Conservation (phyloP, 2,329 filamentous ascomycete species). For the Zasmidium angulare region DNA sequence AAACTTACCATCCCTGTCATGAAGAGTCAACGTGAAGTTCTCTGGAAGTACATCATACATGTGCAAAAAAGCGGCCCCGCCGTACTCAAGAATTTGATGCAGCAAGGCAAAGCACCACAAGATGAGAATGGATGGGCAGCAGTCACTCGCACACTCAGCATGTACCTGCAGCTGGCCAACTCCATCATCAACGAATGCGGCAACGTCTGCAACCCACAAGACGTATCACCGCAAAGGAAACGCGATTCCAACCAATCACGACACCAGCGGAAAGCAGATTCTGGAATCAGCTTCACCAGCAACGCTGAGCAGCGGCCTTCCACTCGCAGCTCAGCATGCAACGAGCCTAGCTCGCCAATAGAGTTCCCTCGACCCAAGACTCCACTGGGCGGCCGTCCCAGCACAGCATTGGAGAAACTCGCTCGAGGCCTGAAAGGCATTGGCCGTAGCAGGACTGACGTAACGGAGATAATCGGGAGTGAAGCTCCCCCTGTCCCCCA, state of each 20-base stretch:
- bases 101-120: slow-evolving; percentile 50
- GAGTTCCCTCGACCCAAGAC: slow-evolving; percentile 35
- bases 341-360: slow-evolving; percentile 22
- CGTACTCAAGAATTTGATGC: slow-evolving; percentile 55
- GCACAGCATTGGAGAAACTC: slow-evolving; percentile 59
- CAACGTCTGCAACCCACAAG: slow-evolving; percentile 47
- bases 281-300: slow-evolving; percentile 60
- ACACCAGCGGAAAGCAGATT: slow-evolving; percentile 60
- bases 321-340: slow-evolving; percentile 22
- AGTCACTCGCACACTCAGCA: slow-evolving; percentile 51
- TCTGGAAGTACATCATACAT: slow-evolving; percentile 61
- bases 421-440: slow-evolving; percentile 60
- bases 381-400: slow-evolving; percentile 36
- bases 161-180: slow-evolving; percentile 59
- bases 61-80: slow-evolving; percentile 57
- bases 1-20: slow-evolving; percentile 54
- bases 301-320: slow-evolving; percentile 20
- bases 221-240: slow-evolving; percentile 30
- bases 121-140: slow-evolving; percentile 59
- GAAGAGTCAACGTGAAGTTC: slow-evolving; percentile 58
- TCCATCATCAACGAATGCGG: slow-evolving; percentile 62
- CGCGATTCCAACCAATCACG: slow-evolving; percentile 25
- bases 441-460: slow-evolving; percentile 53
- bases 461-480: slow-evolving; percentile 46
- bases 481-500: slow-evolving; percentile 11